Evolutionary conservation across 2,329 filamentous ascomycete genomes (phyloP), one percentile per base, ranked within the genome.

Genomic region (Sporothrix humicola): DNA sequence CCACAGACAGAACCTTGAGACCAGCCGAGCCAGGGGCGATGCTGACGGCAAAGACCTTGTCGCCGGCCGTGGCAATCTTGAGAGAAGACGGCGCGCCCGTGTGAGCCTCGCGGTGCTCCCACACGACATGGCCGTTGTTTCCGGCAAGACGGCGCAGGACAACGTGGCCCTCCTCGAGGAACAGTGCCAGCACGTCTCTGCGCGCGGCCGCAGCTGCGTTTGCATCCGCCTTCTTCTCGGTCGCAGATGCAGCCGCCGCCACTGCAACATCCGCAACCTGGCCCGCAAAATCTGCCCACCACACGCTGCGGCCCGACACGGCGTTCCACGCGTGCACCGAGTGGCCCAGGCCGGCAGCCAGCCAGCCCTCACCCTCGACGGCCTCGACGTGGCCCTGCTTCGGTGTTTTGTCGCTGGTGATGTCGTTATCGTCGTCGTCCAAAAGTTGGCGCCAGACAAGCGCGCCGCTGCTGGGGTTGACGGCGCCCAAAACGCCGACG

Each of bases 371-470:
- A 74, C 91, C 92, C 77, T 94, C 90, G n/a, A 90, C 90, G n/a
- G 92, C 90, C 76, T 92, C 87, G 77, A 97, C 82, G 78, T 87
- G 84, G n/a, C 87, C 85, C 20, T 66, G 82, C 82, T 37, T 83
- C 82, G 17, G 5, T 0, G 12, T 58, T 13, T 59, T 63, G 70
- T 82, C 23, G 23, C 23, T 26, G 23, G 23, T 26, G 23, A 26
- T 26, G 1, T 26, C 81, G 61, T 85, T 85, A 48, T 83, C 77
- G 66, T 85, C 85, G 52, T 82, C 77, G 65, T 85, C 83, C 63
- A 97, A 82, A 71, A 89, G 84, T 79, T 98, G 95, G 72, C 96
- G 89, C 96, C 96, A 99, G 1, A 98, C 88, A 17, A 98, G 80
- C 2, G 89, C 87, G 20, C 96, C 95, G 79, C 92, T 95, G 80